Evolutionary conservation across 768 basidiomycete species (phyloP), one percentile per base, ranked within the genome.

Genomic region (Mycena polygramma): DNA sequence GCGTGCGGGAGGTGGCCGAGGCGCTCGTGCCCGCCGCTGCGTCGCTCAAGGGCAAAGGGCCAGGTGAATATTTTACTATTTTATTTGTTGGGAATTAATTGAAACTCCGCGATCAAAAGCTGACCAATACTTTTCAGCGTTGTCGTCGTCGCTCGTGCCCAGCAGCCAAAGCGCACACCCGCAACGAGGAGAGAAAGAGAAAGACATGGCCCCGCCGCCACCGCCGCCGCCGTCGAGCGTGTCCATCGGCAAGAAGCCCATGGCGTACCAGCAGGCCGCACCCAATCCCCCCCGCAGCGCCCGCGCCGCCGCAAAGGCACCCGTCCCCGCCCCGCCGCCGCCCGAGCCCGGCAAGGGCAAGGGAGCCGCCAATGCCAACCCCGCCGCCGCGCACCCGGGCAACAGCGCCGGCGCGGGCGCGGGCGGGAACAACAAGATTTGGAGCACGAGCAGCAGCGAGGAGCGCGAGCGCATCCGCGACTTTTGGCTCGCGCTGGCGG

Each of bases 401-500:
- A 41, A 55, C 37, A 26, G 43, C 13, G 57, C 39, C n/a, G 46
- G 20, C 6, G 35, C 35, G 20, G 41, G 6, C 10, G 8, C 14
- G 49, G 30, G 73, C 75, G 58, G 77, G 77, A 88, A 87, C 73
- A 91, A 85, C 83, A 96, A 96, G 90, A 95, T 98, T 77, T 98
- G 96, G 96, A 94, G 92, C 77, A 97, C 95, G 67, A 94, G 90
- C 80, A 92, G 93, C 41, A 90, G 88, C 5, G 95, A 98, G 81
- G 97, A 99, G 82, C 89, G 98, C 39, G 97, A 98, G 80, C 91
- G 95, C 74, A 99, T 99, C 84, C 97, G 97, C 81, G 94, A 96
- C 76, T 99, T 99, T 81, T 99, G 97, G 98, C 89, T 98, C 37
- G 92, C 89, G 35, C 87, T 99, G n/a, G 90, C 90, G 36, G 96